A percentile compares a stretch with the other conserved stretches of the same genome.
These are phyloP conservation scores for Aethionema arabicum DNA, from an alignment of 345 rosid species.

Conservation along the genomic window DNA sequence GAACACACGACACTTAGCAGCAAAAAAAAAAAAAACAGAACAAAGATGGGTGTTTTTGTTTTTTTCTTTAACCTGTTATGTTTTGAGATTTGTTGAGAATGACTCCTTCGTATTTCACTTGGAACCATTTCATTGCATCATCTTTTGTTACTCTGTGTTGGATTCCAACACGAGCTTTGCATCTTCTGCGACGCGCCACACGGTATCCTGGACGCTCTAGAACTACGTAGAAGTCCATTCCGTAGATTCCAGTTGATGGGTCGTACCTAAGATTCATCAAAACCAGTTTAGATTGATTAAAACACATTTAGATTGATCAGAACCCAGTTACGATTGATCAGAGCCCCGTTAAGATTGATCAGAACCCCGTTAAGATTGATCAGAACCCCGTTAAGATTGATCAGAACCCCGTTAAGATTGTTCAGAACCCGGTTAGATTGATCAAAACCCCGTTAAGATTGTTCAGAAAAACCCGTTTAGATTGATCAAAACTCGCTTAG, in stretches of 20 bases:
- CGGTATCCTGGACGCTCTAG: conserved; percentile 63
- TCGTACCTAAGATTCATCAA: conserved; percentile 42
- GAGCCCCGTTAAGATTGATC: too few relatives aligned
- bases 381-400: too few relatives aligned
- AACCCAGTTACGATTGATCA: too few relatives aligned
- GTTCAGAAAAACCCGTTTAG: too few relatives aligned
- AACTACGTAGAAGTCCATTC: conserved; percentile 61
- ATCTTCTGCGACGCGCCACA: conserved; percentile 55
- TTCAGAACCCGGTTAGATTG: too few relatives aligned
- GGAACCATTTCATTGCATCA: conserved; percentile 69
- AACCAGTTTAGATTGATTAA: not conserved
- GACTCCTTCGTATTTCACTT: conserved; percentile 61
- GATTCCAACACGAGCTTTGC: conserved; percentile 62
- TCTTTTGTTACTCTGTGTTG: conserved; percentile 58
- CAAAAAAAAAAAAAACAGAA: not conserved
- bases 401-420: too few relatives aligned
- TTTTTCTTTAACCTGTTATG: conserved; percentile 25
- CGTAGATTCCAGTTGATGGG: conserved; percentile 58
- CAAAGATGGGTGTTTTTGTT: not conserved
- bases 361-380: too few relatives aligned
- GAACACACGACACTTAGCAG: not conserved
- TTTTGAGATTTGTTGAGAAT: conserved; percentile 57
- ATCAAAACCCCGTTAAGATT: too few relatives aligned
- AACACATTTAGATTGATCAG: too few relatives aligned
- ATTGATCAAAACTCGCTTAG: too few relatives aligned